Conservation (phyloP, 805 yeast genomes). For the Kodamaea kaohsiungensis region DNA sequence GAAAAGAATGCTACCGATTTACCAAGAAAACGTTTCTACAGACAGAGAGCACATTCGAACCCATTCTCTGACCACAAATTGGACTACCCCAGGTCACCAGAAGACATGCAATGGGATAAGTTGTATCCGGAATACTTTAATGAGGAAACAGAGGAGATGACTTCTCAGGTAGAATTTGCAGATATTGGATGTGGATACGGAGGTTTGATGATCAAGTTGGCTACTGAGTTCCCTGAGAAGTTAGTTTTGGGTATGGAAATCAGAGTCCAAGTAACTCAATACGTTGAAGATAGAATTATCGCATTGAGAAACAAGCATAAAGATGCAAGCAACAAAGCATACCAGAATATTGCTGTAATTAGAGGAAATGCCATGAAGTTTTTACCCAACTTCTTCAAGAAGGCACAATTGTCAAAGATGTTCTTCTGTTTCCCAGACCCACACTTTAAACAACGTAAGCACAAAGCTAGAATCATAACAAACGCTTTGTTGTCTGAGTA, state of each 20-base stretch:
- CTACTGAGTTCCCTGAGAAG: slow-evolving; percentile 72
- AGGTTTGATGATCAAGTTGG: slow-evolving; percentile 78
- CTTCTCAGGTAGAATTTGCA: slow-evolving; percentile 75
- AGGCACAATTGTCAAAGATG: slow-evolving; percentile 83
- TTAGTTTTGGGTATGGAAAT: slow-evolving; percentile 95
- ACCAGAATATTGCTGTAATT: slow-evolving; percentile 84
- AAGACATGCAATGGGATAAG: slow-evolving; percentile 82
- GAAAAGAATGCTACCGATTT: slow-evolving; percentile 43
- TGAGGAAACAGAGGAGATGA: slow-evolving; percentile 41
- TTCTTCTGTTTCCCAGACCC: slow-evolving; percentile 99
- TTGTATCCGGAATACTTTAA: slow-evolving; percentile 65
- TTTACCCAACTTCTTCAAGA: slow-evolving; percentile 86
- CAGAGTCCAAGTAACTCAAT: slow-evolving; percentile 95
- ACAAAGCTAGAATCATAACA: slow-evolving; percentile 94
- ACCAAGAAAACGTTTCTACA: slow-evolving; percentile 83
- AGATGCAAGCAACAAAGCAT: slow-evolving; percentile 29
- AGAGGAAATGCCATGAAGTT: slow-evolving; percentile 98
- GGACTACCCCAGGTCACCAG: slow-evolving; percentile 83
- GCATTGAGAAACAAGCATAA: slow-evolving; percentile 70
- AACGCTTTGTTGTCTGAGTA: slow-evolving; percentile 87
- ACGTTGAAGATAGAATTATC: slow-evolving; percentile 91
- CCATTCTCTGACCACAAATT: slow-evolving; percentile 94
- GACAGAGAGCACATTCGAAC: slow-evolving; percentile 97
- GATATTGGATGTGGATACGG: slow-evolving; percentile 99
- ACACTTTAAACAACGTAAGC: slow-evolving; percentile 95